Base-by-base conservation (phyloP, 495 filamentous ascomycete genomes). In the Trichocladium uniseriatum region DNA sequence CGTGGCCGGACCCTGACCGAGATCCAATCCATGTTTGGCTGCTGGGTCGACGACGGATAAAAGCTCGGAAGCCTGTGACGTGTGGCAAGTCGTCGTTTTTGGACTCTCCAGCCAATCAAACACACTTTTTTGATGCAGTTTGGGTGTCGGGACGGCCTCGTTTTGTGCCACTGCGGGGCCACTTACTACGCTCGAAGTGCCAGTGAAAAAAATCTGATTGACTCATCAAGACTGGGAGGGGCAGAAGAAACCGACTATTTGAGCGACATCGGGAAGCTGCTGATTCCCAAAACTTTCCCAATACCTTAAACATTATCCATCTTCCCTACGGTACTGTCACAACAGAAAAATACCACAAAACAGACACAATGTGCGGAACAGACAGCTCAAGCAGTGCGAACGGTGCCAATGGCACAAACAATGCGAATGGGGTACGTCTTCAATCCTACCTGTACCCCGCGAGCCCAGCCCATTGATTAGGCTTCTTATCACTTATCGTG, bases 101-200 rank as follows among this genome's bases (percentile, higher is more conserved):
- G 40, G 29, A 41, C 15, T 11, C 20, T 9, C 14, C 10, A 36
- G 29, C 61, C 56, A 64, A 64, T 64, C 56, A 62, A 11, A 34
- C 1, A 5, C 20, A 13, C 6, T 22, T 31, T 53, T 32, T 43
- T 20, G 28, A 46, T 43, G 50, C 54, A 43, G 49, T 56, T 47
- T 49, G 34, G 31, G 21, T 22, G 38, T 21, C 38, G 21, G 45
- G 36, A 40, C 22, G 21, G 35, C n/a, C 38, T 42, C 19, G 24
- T 45, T 52, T 56, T 51, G 61, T 64, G 59, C 56, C 59, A 60
- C 61, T 64, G 61, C 61, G 61, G 61, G 61, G 61, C 54, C 42
- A 13, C 19, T 54, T 28, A 36, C 53, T 37, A 44, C 50, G 38
- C 21, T 56, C 31, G 21, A 37, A 40, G 28, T 53, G 53, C 46